Conservation (phyloP, 768 basidiomycete species). For the Phylloporus sp. region DNA sequence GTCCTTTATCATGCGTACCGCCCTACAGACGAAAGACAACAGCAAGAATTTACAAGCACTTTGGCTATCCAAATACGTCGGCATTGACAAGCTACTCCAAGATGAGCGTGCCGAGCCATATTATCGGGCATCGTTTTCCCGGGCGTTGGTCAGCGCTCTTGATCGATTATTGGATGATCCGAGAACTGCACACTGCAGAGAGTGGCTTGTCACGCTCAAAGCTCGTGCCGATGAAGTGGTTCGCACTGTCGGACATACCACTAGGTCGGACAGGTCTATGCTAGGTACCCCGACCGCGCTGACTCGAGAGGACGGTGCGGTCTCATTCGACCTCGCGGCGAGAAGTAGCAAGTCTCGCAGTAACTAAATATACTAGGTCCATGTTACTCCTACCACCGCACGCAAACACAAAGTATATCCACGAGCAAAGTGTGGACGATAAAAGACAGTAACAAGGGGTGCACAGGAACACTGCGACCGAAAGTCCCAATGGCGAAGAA, state of each 20-base stretch:
- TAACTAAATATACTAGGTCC: slow-evolving; percentile 12
- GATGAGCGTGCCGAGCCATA: slow-evolving; percentile 27
- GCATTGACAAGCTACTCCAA: slow-evolving; percentile 35
- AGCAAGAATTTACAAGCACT: slow-evolving; percentile 56
- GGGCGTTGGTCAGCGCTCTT: slow-evolving; percentile 40
- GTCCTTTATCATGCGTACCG: slow-evolving; percentile 53
- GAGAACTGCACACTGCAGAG: slow-evolving; percentile 12
- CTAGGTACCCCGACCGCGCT: slow-evolving; percentile 25
- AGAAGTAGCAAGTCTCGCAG: slow-evolving; percentile 26
- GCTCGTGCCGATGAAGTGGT: slow-evolving; percentile 16
- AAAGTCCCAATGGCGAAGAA: slow-evolving; percentile 1
- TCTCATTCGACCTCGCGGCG: slow-evolving; percentile 28
- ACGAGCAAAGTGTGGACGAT: not conserved
- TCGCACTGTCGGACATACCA: slow-evolving; percentile 9
- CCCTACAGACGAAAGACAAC: slow-evolving; percentile 46
- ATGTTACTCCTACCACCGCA: not conserved
- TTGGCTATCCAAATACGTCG: slow-evolving; percentile 50
- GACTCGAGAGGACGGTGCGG: slow-evolving; percentile 25
- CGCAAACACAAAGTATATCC: not conserved
- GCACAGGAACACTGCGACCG: slow-evolving; percentile 4
- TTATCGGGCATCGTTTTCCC: slow-evolving; percentile 45
- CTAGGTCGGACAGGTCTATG: slow-evolving; percentile 16
- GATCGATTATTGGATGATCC: slow-evolving; percentile 29
- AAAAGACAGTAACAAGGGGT: slow-evolving; percentile 5
- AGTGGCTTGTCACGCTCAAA: slow-evolving; percentile 18